Percentiles rank a stretch among this genome's conserved stretches.
phyloP scores from a whole-genome alignment of 371 early-diverging fungal genomes.

The Zychaea mexicana region DNA sequence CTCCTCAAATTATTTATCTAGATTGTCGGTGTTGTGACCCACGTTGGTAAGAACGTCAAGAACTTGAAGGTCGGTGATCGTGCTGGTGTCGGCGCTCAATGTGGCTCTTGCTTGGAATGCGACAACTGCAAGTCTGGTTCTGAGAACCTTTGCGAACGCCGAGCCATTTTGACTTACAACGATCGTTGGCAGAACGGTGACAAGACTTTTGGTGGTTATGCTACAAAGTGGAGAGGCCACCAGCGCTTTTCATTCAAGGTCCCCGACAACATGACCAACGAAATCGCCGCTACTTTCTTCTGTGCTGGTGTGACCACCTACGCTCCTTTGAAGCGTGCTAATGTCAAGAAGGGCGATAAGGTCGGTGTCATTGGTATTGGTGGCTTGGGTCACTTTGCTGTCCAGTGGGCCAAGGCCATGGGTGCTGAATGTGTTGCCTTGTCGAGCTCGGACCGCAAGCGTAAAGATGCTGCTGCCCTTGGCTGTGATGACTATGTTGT shows the following conservation, averaged over 20 bases:
- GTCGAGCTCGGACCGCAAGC: constrained; percentile 36
- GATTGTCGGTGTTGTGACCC: constrained; percentile 61
- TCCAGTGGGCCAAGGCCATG: constrained; percentile 58
- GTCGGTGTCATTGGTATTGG: constrained; percentile 73
- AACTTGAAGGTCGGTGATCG: constrained; percentile 65
- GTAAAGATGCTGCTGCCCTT: constrained; percentile 31
- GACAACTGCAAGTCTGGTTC: constrained; percentile 25
- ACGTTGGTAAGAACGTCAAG: constrained; percentile 53
- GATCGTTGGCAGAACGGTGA: constrained; percentile 54
- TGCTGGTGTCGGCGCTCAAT: constrained; percentile 74
- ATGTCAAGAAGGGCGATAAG: constrained; percentile 44
- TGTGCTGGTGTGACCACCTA: constrained; percentile 64
- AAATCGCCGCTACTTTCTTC: constrained; percentile 56
- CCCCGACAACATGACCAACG: constrained; percentile 57
- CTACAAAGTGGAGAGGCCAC: constrained; percentile 63
- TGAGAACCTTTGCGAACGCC: constrained; percentile 25
- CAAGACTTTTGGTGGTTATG: constrained; percentile 69
- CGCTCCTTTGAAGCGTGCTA: constrained; percentile 53
- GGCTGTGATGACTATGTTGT: constrained; percentile 41
- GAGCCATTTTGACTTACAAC: constrained; percentile 29
- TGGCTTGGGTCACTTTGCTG: constrained; percentile 18
- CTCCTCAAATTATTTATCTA: background rate
- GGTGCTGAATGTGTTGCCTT: constrained; percentile 65
- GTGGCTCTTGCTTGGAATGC: constrained; percentile 44
- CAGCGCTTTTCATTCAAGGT: constrained; percentile 59